Conservation (phyloP, 352 stramenopile species). For the Phytophthora pini region DNA sequence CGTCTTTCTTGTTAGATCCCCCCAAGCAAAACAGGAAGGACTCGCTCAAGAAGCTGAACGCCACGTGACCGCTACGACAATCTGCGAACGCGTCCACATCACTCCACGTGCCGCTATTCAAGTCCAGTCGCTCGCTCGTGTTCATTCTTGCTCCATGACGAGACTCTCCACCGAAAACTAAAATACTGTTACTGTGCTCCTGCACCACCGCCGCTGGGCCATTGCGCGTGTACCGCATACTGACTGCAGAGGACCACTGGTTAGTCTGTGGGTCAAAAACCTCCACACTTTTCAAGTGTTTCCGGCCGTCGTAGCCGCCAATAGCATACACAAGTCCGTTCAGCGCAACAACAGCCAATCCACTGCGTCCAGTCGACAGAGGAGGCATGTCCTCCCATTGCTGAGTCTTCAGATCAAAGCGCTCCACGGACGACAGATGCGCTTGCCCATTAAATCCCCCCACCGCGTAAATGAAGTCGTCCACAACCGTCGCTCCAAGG, state of each 20-base stretch:
- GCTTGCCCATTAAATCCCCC: slow-evolving; percentile 77
- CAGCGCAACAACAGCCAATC: slow-evolving; percentile 57
- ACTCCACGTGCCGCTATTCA: slow-evolving; percentile 50
- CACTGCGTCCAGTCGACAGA: slow-evolving; percentile 60
- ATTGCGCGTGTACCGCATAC: slow-evolving; percentile 71
- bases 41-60: slow-evolving; percentile 61
- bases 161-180: slow-evolving; percentile 76
- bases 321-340: slow-evolving; percentile 67
- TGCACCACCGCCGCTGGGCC: slow-evolving; percentile 60
- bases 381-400: slow-evolving; percentile 63
- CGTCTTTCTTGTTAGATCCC: slow-evolving; percentile 82
- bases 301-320: slow-evolving; percentile 69
- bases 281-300: slow-evolving; percentile 74
- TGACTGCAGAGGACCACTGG: slow-evolving; percentile 48
- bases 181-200: slow-evolving; percentile 54
- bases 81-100: slow-evolving; percentile 66
- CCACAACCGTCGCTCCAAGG: slow-evolving; percentile 53
- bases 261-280: slow-evolving; percentile 59
- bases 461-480: slow-evolving; percentile 65
- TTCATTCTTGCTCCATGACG: slow-evolving; percentile 70
- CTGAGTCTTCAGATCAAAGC: slow-evolving; percentile 52
- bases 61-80: slow-evolving; percentile 70
- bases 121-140: slow-evolving; percentile 60
- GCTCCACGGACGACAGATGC: slow-evolving; percentile 63
- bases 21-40: slow-evolving; percentile 77